Evolutionary conservation across 2,329 filamentous ascomycete species (phyloP).

Genomic region (Pestalotiopsis fici): DNA sequence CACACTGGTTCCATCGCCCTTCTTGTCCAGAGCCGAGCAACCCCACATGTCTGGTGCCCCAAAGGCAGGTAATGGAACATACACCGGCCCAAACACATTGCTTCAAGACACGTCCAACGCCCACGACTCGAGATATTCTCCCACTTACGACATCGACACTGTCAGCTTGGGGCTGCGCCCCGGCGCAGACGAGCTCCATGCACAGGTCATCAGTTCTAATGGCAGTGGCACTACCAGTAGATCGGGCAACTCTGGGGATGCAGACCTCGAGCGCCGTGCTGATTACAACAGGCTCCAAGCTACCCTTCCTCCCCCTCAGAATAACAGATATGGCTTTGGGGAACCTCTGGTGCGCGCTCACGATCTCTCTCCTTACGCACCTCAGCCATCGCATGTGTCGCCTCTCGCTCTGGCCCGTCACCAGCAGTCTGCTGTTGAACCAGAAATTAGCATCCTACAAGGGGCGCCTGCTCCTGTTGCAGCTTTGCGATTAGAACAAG

Average conservation of each 20-base stretch:
- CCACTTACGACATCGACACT: background rate
- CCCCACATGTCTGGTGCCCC: constrained; percentile 14
- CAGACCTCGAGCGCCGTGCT: constrained; percentile 34
- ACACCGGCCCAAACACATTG: background rate
- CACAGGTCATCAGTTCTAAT: constrained; percentile 33
- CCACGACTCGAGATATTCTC: constrained; percentile 9
- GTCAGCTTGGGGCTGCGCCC: constrained; percentile 7
- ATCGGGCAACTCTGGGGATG: constrained; percentile 40
- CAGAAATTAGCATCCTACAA: constrained; percentile 33
- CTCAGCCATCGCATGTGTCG: constrained; percentile 73
- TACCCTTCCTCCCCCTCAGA: constrained; percentile 35
- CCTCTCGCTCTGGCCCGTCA: constrained; percentile 50
- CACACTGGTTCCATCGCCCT: constrained; percentile 10
- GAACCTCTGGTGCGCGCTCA: constrained; percentile 72
- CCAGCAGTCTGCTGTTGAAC: constrained; percentile 29
- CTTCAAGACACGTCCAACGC: constrained; percentile 11
- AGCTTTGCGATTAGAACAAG: constrained; percentile 53
- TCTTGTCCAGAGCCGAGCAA: background rate
- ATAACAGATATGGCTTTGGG: constrained; percentile 42
- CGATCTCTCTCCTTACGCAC: constrained; percentile 72
- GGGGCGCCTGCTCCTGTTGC: constrained; percentile 55
- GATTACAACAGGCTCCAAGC: constrained; percentile 34
- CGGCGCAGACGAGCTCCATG: constrained; percentile 22
- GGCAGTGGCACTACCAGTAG: constrained; percentile 43
- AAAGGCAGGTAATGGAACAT: constrained; percentile 13